A percentile compares a stretch with the other conserved stretches of the same genome.
phyloP scores from a whole-genome alignment of 306 rosid genomes.

The Nissolia schottii region DNA sequence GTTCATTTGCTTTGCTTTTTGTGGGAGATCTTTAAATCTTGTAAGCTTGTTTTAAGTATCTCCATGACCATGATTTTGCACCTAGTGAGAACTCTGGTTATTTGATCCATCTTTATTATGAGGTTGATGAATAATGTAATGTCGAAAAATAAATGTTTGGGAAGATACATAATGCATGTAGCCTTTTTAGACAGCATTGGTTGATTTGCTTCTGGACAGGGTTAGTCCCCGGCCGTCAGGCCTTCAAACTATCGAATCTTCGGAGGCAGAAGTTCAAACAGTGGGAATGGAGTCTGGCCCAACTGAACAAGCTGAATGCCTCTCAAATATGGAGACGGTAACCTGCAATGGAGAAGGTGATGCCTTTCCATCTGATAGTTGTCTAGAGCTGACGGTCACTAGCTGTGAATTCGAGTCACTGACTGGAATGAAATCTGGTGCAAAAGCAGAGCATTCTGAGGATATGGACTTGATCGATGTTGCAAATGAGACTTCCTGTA shows the following conservation, averaged over 20 bases:
- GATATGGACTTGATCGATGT: slow-evolving; percentile 15
- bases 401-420: slow-evolving; percentile 13
- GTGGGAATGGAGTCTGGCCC: slow-evolving; percentile 23
- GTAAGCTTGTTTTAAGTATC: not conserved
- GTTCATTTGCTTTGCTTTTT: not conserved
- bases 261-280: slow-evolving; percentile 32
- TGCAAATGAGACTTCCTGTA: slow-evolving; percentile 17
- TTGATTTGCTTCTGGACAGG: slow-evolving; percentile 40
- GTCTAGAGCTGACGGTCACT: slow-evolving; percentile 20
- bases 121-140: not conserved
- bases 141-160: not conserved
- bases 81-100: not conserved
- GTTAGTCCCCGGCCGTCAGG: slow-evolving; percentile 52
- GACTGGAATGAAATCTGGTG: slow-evolving; percentile 12
- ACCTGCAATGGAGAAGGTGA: slow-evolving; percentile 4
- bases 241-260: slow-evolving; percentile 42
- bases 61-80: not conserved
- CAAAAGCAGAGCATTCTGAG: slow-evolving; percentile 6
- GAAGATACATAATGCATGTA: not conserved
- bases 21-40: not conserved
- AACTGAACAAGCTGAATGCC: slow-evolving; percentile 31
- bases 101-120: not conserved
- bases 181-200: not conserved
- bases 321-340: slow-evolving; percentile 7
- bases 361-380: slow-evolving; percentile 16